phyloP scores from a whole-genome alignment of 164 flowering plant species.

The Cinnamomum micranthum region DNA sequence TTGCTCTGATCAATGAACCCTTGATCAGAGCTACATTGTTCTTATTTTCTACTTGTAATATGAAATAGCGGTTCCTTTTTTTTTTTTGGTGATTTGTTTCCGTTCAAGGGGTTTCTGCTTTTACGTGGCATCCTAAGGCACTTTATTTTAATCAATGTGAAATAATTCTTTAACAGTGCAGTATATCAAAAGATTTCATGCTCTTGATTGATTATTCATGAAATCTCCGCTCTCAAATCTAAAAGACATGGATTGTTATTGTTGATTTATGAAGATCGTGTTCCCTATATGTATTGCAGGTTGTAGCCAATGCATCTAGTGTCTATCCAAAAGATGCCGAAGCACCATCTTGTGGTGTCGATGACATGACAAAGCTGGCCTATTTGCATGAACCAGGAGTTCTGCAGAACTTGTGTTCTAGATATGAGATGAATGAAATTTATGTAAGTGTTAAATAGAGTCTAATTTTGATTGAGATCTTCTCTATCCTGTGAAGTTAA shows the following conservation, averaged over 20 bases:
- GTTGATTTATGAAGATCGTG: background rate
- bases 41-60: too few species aligned
- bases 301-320: slow-evolving; percentile 56
- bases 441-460: slow-evolving; percentile 62
- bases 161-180: background rate
- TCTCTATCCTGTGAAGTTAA: background rate
- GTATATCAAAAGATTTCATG: too few species aligned
- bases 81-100: too few species aligned
- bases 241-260: background rate
- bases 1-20: too few species aligned
- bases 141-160: background rate
- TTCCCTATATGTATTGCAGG: slow-evolving; percentile 37
- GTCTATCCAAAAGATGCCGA: slow-evolving; percentile 88
- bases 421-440: slow-evolving; percentile 97
- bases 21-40: too few species aligned
- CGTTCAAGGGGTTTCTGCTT: too few species aligned
- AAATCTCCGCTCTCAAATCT: background rate
- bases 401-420: slow-evolving; percentile 66
- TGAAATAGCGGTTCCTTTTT: too few species aligned
- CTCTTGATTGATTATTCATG: background rate
- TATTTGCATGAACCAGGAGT: slow-evolving; percentile 99
- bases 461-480: background rate
- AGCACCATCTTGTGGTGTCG: slow-evolving; percentile 90
- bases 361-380: slow-evolving; percentile 97
- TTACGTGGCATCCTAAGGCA: background rate